Evolutionary conservation across 1,284 basidiomycete species (phyloP).

Genomic region (Apiotrichum domesticum): DNA sequence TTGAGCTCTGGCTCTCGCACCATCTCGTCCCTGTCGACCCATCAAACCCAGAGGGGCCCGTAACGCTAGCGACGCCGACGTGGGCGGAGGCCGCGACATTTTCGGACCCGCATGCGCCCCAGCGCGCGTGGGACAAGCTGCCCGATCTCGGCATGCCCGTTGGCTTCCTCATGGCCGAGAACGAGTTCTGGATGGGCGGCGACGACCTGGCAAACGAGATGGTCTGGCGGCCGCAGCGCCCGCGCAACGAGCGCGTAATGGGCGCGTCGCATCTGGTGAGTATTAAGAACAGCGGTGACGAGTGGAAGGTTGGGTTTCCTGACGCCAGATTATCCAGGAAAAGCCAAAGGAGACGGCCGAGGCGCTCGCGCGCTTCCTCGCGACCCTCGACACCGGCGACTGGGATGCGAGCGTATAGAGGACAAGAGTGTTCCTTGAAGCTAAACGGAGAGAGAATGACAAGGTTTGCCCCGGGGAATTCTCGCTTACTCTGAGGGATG

Average conservation of each 20-base stretch:
- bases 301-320: no score
- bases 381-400: constrained; percentile 11
- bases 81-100: constrained; percentile 38
- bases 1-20: constrained; percentile 62
- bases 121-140: constrained; percentile 36
- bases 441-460: no score
- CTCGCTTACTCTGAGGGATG: no score
- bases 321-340: constrained; percentile 26
- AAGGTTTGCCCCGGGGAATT: no score
- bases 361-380: constrained; percentile 28
- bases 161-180: constrained; percentile 31
- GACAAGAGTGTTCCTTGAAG: neutral
- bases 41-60: constrained; percentile 5
- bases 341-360: constrained; percentile 32
- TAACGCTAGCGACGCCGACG: constrained; percentile 31
- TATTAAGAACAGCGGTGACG: neutral
- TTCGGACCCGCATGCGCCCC: constrained; percentile 23
- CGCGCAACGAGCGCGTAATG: constrained; percentile 30
- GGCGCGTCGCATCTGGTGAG: constrained; percentile 33
- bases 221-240: constrained; percentile 27
- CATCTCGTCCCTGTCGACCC: constrained; percentile 51
- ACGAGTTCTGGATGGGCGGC: constrained; percentile 24
- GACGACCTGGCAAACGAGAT: constrained; percentile 21
- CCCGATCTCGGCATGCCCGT: constrained; percentile 25
- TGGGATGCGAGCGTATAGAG: constrained; percentile 4